Percentiles rank a stretch among this genome's conserved stretches.
Conservation (phyloP, 805 yeast species). For the Blastobotrys chiropterorum region DNA sequence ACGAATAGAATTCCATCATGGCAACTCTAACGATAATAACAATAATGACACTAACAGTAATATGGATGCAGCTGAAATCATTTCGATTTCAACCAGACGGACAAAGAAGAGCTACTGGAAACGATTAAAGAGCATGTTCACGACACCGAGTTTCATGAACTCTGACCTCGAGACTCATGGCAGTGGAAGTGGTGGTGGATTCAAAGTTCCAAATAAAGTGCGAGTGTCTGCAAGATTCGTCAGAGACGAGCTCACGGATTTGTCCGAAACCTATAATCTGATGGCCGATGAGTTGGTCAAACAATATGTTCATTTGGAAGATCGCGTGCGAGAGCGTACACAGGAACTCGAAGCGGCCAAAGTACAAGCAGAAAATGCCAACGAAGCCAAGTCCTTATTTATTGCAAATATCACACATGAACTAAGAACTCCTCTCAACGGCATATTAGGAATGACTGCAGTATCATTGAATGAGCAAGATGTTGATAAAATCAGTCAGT, state of each 20-base stretch:
- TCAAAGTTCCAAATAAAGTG: conserved; percentile 15
- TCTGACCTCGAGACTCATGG: not conserved
- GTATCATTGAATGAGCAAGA: conserved; percentile 86
- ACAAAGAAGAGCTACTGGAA: not conserved
- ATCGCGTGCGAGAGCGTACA: conserved; percentile 79
- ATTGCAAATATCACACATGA: conserved; percentile 92
- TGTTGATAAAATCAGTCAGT: conserved; percentile 57
- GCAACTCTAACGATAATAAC: not conserved
- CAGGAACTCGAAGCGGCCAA: conserved; percentile 83
- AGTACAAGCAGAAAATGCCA: conserved; percentile 86
- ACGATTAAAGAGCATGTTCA: not conserved
- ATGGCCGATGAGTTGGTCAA: conserved; percentile 84
- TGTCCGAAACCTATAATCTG: conserved; percentile 80
- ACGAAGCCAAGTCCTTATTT: conserved; percentile 92
- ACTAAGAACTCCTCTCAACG: conserved; percentile 90
- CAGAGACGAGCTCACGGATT: conserved; percentile 75
- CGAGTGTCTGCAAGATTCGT: conserved; percentile 2
- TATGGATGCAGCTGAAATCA: not conserved
- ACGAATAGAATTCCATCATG: conserved; percentile 15
- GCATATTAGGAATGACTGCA: conserved; percentile 92
- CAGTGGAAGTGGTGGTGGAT: not conserved
- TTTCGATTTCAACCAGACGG: not conserved
- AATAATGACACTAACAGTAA: not conserved
- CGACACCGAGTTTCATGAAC: not conserved
- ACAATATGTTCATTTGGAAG: conserved; percentile 79